Evolutionary conservation across 108 stramenopile species (phyloP).

Genomic region (Cyclotella sp.): DNA sequence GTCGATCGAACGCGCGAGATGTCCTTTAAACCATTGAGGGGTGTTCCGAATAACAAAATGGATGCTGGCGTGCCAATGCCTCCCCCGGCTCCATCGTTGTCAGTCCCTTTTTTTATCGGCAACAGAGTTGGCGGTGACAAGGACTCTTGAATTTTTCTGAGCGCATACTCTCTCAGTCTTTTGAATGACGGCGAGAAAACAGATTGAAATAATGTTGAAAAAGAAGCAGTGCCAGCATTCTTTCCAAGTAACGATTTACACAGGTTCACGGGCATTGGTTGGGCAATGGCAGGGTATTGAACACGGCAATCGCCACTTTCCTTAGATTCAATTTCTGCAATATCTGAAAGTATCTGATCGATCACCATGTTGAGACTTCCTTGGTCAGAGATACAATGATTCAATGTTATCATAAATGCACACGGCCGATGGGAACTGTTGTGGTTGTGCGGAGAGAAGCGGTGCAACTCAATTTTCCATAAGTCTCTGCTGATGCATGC

Average conservation of each 20-base stretch:
- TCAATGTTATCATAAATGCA: constrained; percentile 22
- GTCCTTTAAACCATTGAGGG: background rate
- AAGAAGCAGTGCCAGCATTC: background rate
- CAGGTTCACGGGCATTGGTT: constrained; percentile 9
- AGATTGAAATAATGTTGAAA: background rate
- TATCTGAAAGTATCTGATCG: constrained; percentile 17
- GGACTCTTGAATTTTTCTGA: background rate
- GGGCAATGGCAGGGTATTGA: constrained; percentile 3
- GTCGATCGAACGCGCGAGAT: background rate
- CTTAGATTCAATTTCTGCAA: constrained; percentile 5
- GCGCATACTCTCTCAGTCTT: constrained; percentile 4
- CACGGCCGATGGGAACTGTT: background rate
- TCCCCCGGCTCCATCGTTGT: constrained; percentile 10
- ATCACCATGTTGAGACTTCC: constrained; percentile 18
- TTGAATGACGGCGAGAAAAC: background rate
- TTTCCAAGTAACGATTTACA: constrained; percentile 8
- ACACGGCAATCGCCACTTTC: background rate
- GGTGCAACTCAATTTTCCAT: constrained; percentile 11
- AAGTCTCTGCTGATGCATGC: background rate
- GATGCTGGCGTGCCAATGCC: constrained; percentile 6
- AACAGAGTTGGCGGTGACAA: background rate
- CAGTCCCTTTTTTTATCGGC: background rate
- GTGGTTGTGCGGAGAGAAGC: background rate
- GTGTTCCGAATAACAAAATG: constrained; percentile 1
- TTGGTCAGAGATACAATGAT: constrained; percentile 35